phyloP scores from a whole-genome alignment of 352 stramenopile species.

The Peronosclerospora sorghi region DNA sequence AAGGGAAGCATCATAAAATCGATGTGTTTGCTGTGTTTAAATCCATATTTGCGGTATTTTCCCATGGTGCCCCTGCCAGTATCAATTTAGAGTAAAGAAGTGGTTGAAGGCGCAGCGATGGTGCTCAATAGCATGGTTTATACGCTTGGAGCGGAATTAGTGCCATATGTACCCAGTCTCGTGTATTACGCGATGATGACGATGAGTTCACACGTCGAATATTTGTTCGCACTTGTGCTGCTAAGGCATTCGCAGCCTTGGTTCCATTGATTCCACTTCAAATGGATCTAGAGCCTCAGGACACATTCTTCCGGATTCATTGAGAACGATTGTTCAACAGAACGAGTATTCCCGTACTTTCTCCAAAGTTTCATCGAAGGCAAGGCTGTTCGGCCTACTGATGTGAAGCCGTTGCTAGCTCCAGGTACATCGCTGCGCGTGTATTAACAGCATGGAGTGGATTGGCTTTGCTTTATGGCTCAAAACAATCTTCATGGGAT shows the following conservation, averaged over 20 bases:
- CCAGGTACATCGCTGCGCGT: conserved; percentile 27
- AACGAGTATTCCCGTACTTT: conserved; percentile 52
- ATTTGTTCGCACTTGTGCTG: conserved; percentile 34
- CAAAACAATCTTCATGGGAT: conserved; percentile 70
- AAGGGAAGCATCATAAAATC: conserved; percentile 14
- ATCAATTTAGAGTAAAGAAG: conserved; percentile 3
- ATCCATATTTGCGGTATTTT: conserved; percentile 32
- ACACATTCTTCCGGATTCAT: conserved; percentile 2
- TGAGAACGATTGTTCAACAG: conserved; percentile 23
- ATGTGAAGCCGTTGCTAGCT: conserved; percentile 24
- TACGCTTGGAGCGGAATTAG: conserved; percentile 22
- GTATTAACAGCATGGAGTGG: conserved; percentile 73
- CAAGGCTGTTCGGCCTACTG: conserved; percentile 34
- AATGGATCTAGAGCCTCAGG: conserved; percentile 45
- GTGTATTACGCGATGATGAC: conserved; percentile 57
- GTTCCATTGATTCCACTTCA: conserved; percentile 59
- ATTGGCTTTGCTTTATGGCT: conserved; percentile 66
- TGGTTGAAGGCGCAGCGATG: conserved; percentile 34
- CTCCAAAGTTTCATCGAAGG: conserved; percentile 49
- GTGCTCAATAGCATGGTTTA: conserved; percentile 42
- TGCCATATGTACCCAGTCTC: conserved; percentile 53
- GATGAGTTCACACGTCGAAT: conserved; percentile 39
- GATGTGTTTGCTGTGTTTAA: conserved; percentile 44
- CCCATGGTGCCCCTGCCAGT: not conserved
- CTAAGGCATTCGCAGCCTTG: conserved; percentile 57